phyloP scores from a whole-genome alignment of 202 grass and related monocot genomes.

The Dendrocalamus latiflorus region DNA sequence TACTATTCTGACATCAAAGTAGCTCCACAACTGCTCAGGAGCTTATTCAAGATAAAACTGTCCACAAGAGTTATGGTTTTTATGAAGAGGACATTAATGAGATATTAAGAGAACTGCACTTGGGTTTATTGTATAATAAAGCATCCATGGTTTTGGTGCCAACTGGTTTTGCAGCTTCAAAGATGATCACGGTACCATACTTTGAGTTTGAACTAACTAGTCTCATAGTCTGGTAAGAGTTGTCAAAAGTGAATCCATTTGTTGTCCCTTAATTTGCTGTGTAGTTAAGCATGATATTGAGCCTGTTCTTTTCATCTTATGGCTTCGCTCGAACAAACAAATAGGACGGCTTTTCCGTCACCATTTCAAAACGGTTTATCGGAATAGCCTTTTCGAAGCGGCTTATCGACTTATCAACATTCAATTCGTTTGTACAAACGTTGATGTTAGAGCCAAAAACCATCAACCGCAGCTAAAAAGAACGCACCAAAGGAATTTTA shows the following conservation, averaged over 20 bases:
- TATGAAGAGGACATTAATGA: background rate
- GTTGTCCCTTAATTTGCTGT: background rate
- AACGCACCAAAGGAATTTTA: too few species aligned
- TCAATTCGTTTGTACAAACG: too few species aligned
- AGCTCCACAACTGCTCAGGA: background rate
- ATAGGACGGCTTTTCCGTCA: too few species aligned
- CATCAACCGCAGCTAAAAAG: too few species aligned
- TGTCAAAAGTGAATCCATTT: background rate
- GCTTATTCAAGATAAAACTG: background rate
- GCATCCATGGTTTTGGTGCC: background rate
- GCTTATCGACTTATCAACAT: too few species aligned
- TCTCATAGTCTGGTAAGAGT: background rate
- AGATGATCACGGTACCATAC: background rate
- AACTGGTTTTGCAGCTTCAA: background rate
- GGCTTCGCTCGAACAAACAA: too few species aligned
- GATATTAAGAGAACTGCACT: constrained; percentile 1
- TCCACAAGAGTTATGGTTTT: background rate
- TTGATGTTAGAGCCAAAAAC: too few species aligned
- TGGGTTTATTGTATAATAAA: background rate
- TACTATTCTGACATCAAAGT: background rate
- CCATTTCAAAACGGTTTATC: too few species aligned
- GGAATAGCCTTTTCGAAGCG: too few species aligned
- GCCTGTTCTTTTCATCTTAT: too few species aligned
- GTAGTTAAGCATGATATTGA: background rate
- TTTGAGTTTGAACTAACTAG: background rate